These are phyloP conservation scores for Lentinula guzmanii DNA, from an alignment of 768 basidiomycete species.

Conservation along the genomic window DNA sequence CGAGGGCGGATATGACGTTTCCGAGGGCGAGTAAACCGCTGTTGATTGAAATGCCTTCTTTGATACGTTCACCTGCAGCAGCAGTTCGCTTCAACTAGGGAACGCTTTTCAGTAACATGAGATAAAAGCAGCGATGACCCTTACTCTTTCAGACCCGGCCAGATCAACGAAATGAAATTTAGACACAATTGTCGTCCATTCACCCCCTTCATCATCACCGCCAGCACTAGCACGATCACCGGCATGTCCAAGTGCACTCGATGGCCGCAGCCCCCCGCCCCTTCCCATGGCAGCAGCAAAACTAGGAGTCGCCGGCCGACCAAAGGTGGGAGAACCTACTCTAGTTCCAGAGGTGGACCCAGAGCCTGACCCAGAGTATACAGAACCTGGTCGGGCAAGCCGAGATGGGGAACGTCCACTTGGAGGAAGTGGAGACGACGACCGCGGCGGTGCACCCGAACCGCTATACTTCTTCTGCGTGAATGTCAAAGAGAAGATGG, in stretches of 20 bases:
- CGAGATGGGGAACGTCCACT: conserved; percentile 72
- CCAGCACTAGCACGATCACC: conserved; percentile 36
- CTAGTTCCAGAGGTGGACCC: conserved; percentile 28
- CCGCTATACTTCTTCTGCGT: conserved; percentile 86
- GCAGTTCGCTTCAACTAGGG: conserved; percentile 89
- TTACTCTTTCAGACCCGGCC: conserved; percentile 91
- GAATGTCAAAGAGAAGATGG: conserved; percentile 95
- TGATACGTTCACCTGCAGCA: conserved; percentile 92
- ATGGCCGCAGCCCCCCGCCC: conserved; percentile 61
- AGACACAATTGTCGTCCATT: conserved; percentile 86
- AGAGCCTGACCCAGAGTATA: conserved; percentile 42
- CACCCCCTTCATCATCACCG: conserved; percentile 61
- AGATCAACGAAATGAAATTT: conserved; percentile 99
- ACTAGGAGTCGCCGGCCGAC: conserved; percentile 74
- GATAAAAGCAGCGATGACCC: conserved; percentile 17
- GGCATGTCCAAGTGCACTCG: conserved; percentile 74
- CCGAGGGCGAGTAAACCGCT: conserved; percentile 93
- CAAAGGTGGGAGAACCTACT: conserved; percentile 74
- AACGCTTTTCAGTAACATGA: not conserved
- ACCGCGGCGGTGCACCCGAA: conserved; percentile 61
- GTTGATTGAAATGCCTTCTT: conserved; percentile 99
- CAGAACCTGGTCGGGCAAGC: conserved; percentile 77
- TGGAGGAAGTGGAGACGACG: conserved; percentile 71
- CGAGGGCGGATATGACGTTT: conserved; percentile 97
- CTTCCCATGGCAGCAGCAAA: conserved; percentile 71